Evolutionary conservation across 345 rosid genomes (phyloP).

Genomic region (Gossypium ekmanianum): DNA sequence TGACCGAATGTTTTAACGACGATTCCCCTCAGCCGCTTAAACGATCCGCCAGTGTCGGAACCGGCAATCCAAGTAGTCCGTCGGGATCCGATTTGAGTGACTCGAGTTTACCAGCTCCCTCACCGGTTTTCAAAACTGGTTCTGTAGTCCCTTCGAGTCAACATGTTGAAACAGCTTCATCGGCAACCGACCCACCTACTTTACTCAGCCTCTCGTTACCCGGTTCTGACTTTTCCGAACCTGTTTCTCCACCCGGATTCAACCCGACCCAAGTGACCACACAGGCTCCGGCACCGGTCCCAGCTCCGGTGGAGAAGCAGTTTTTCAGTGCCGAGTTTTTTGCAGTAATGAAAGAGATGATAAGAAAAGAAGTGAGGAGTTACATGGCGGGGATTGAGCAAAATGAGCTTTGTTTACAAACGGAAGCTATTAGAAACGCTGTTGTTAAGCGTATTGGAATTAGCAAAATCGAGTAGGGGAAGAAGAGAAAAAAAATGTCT

Average conservation of each 20-base stretch:
- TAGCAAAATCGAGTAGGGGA: conserved; percentile 47
- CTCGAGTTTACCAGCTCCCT: conserved; percentile 43
- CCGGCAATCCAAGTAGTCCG: conserved; percentile 60
- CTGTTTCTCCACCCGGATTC: conserved; percentile 11
- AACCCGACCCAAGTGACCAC: neutral
- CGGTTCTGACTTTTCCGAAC: conserved; percentile 44
- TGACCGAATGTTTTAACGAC: conserved; percentile 29
- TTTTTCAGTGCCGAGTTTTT: conserved; percentile 58
- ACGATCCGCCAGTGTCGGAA: conserved; percentile 60
- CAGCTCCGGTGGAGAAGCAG: conserved; percentile 36
- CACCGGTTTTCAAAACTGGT: conserved; percentile 38
- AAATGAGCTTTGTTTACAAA: conserved; percentile 41
- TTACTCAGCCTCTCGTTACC: conserved; percentile 63
- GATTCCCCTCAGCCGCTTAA: conserved; percentile 50
- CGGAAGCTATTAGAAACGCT: conserved; percentile 55
- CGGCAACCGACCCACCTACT: conserved; percentile 51
- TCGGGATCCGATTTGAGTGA: conserved; percentile 71
- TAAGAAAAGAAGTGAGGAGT: conserved; percentile 60
- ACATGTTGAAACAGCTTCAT: conserved; percentile 33
- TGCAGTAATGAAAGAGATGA: conserved; percentile 69
- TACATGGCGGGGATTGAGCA: conserved; percentile 61
- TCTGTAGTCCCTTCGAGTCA: conserved; percentile 34
- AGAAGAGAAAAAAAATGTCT: neutral
- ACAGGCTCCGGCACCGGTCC: too few relatives aligned
- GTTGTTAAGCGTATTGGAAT: conserved; percentile 65